A percentile compares a stretch with the other conserved stretches of the same genome.
Conservation (phyloP, 2,329 filamentous ascomycete genomes). For the Plenodomus tracheiphilus region DNA sequence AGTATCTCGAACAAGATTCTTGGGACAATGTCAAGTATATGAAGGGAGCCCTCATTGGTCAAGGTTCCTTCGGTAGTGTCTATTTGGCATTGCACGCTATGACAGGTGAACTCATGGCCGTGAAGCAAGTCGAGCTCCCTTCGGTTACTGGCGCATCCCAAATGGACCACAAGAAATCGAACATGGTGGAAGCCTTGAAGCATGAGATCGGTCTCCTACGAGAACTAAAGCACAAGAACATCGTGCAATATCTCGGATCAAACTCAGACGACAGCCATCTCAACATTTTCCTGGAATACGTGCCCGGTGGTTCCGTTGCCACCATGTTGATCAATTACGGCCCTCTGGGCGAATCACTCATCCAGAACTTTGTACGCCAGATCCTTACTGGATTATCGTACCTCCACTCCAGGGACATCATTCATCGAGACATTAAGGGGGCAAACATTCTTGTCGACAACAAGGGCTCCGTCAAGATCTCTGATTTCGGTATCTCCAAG, state of each 20-base stretch:
- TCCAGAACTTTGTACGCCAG: conserved; percentile 95
- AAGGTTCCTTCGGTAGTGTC: conserved; percentile 94
- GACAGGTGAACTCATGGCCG: conserved; percentile 94
- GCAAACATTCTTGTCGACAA: conserved; percentile 99
- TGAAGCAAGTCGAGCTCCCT: conserved; percentile 96
- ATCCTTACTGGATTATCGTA: conserved; percentile 92
- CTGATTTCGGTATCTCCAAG: conserved; percentile 98
- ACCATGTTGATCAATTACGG: conserved; percentile 99
- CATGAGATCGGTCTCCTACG: conserved; percentile 93
- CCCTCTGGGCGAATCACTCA: conserved; percentile 87
- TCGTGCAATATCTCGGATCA: conserved; percentile 96
- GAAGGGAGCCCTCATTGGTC: conserved; percentile 96
- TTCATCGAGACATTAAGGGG: conserved; percentile 98
- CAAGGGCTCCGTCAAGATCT: conserved; percentile 98
- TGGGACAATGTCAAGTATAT: conserved; percentile 99
- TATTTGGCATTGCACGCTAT: conserved; percentile 94
- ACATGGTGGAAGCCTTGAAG: conserved; percentile 96
- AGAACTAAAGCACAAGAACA: conserved; percentile 93
- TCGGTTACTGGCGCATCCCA: conserved; percentile 73
- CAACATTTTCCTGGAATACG: conserved; percentile 99
- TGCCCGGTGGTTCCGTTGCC: conserved; percentile 94
- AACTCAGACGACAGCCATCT: conserved; percentile 88
- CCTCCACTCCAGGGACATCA: conserved; percentile 91
- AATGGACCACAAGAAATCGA: conserved; percentile 86
- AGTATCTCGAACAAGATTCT: conserved; percentile 88